Conservation (phyloP, 805 yeast genomes). For the Saturnispora ahearnii region DNA sequence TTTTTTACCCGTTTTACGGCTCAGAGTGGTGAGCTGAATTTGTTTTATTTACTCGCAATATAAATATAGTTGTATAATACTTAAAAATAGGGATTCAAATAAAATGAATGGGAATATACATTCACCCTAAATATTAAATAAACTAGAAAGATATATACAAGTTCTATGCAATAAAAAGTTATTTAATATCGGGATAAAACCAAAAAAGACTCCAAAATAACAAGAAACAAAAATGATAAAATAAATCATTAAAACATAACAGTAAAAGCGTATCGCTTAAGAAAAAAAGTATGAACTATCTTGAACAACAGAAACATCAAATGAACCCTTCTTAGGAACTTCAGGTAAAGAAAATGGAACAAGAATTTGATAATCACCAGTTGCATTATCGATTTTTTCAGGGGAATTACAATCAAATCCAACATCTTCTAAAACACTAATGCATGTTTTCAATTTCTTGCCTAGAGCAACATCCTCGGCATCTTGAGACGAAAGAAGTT, state of each 20-base stretch:
- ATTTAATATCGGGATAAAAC: background rate
- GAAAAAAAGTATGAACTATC: slow-evolving; percentile 75
- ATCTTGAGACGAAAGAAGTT: slow-evolving; percentile 43
- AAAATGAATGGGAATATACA: background rate
- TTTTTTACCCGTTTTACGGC: background rate
- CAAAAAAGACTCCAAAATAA: background rate
- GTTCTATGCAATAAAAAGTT: background rate
- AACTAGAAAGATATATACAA: background rate
- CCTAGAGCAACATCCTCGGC: slow-evolving; percentile 43
- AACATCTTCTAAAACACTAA: slow-evolving; percentile 40
- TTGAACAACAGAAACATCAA: slow-evolving; percentile 65
- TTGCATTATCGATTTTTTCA: slow-evolving; percentile 13
- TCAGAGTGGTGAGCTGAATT: background rate
- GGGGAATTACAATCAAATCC: slow-evolving; percentile 15
- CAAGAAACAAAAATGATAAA: background rate
- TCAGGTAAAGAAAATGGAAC: slow-evolving; percentile 65
- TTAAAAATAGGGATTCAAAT: background rate
- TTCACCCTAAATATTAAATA: background rate
- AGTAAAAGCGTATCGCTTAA: slow-evolving; percentile 8
- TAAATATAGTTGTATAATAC: background rate
- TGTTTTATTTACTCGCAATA: background rate
- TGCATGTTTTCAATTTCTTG: slow-evolving; percentile 54
- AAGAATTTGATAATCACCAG: slow-evolving; percentile 34
- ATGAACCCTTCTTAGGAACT: slow-evolving; percentile 72
- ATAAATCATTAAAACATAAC: background rate